Conservation (phyloP, 148 eudicot genomes). For the Diospyros kaki region DNA sequence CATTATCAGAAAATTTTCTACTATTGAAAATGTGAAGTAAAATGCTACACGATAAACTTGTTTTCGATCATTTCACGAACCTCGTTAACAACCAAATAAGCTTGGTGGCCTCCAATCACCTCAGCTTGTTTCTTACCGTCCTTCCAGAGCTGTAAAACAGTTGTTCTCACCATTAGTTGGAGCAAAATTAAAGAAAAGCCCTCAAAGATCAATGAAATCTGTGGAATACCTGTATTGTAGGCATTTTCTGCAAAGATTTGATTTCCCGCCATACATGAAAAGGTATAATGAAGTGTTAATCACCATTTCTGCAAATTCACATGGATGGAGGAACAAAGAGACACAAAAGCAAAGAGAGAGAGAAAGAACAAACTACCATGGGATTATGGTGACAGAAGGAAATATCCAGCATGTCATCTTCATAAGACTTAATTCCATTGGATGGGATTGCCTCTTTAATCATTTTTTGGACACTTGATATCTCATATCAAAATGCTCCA, state of each 20-base stretch:
- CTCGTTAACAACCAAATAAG: conserved; percentile 56
- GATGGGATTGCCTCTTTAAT: no score
- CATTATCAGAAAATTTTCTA: not conserved
- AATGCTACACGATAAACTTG: conserved; percentile 18
- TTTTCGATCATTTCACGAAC: conserved; percentile 57
- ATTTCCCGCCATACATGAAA: conserved; percentile 28
- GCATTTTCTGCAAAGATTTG: conserved; percentile 50
- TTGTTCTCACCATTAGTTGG: no score
- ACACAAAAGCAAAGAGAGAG: not conserved
- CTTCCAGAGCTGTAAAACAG: conserved; percentile 26
- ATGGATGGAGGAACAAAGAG: not conserved
- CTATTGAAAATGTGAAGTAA: not conserved
- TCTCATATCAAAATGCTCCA: no score
- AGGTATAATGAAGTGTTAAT: conserved; percentile 12
- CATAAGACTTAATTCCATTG: no score
- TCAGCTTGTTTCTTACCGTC: conserved; percentile 57
- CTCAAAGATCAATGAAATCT: not conserved
- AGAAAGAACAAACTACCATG: not conserved
- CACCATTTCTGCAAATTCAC: not conserved
- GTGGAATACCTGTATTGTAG: conserved; percentile 51
- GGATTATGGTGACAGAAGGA: not conserved
- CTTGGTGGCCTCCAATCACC: conserved; percentile 67
- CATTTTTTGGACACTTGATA: no score
- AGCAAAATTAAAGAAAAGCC: not conserved
- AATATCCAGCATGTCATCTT: not conserved